Base-by-base conservation (phyloP, 1,284 basidiomycete genomes). In the Cryptococcus hybrid region DNA sequence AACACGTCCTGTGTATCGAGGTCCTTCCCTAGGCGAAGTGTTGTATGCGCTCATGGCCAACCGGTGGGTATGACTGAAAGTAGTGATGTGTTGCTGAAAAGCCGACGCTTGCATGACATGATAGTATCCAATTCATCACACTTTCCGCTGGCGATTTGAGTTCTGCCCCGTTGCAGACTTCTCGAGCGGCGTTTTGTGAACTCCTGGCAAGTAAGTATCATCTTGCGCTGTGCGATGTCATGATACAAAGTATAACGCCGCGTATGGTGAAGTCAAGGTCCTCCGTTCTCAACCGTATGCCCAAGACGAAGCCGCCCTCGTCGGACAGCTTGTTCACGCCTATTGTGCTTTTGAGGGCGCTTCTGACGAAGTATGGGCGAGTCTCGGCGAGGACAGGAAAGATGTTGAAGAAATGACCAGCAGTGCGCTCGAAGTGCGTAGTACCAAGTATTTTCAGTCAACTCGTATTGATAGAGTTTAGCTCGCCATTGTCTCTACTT, bases 331-430 rank as follows among this genome's bases (percentile, higher is more conserved):
- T 51, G 90, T 89, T 0, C 86, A 85, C 1, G 83, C 82, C 57
- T 92, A 88, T 87, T 88, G 85, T 66, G 88, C 90, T 2, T 82
- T 93, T 47, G 83, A 88, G 48, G 90, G 91, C 2, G 91, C 91
- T 4, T 83, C 88, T 0, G 76, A 79, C 11, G 82, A 85, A 24
- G 83, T 90, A 24, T 80, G 88, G 48, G 80, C 83, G 18, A 84
- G 87, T 49, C 84, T 92, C 61, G 81, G 82, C 63, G 77, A 83
- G 46, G 84, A 87, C 55, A 76, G 81, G n/a, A 67, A 76, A 24
- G 78, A 81, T 39, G 73, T 85, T 52, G 79, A 84, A 60, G 84
- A 85, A 56, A 83, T 84, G 15, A 85, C 87, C 65, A 69, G 70
- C 18, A 90, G 85, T 68, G 89, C 89, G 1, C 81, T 93, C 4